Base-by-base conservation (phyloP, 805 yeast species). In the Candida maltosa region DNA sequence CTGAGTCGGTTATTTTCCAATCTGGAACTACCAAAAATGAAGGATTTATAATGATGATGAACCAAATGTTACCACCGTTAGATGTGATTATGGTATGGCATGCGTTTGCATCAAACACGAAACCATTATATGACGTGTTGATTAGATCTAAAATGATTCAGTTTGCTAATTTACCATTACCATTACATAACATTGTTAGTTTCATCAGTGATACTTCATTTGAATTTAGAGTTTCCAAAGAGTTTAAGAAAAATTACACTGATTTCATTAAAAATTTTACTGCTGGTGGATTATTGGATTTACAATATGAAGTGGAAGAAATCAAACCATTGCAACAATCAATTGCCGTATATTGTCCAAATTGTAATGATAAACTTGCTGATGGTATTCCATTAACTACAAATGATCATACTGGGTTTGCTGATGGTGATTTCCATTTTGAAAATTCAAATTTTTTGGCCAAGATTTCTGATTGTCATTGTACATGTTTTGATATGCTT, bases 41-140 rank as follows among this genome's bases (percentile, higher is more conserved):
- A 12, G 22, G 20, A 7, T 31, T 31, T 20, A 14, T 17, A 11
- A 17, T 5, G 9, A 12, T 24, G 3, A 23, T 31, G 28, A 19
- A 24, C 4, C 7, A 8, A n/a, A 7, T 28, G 30, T 16, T 40
- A 14, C 56, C 56, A 10, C 55, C 56, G 12, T 28, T 52, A 12
- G 56, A 52, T 40, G 38, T 52, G 11, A 15, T 50, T 5, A 35
- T 52, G 39, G 52, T 49, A 6, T 52, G 56, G 56, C 54, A 52
- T 39, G 29, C 50, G 11, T 48, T 49, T 35, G 31, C 46, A 23
- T 36, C 49, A 26, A 50, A 46, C 24, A 53, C 54, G 7, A 35
- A 34, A 26, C 18, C 47, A 15, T 42, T 24, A 28, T 47, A 40
- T 34, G 51, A 44, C 28, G 34, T 26, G 14, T 44, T 46, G n/a